Evolutionary conservation across 2,329 filamentous ascomycete species (phyloP).

Genomic region (Clonostachys byssicola): DNA sequence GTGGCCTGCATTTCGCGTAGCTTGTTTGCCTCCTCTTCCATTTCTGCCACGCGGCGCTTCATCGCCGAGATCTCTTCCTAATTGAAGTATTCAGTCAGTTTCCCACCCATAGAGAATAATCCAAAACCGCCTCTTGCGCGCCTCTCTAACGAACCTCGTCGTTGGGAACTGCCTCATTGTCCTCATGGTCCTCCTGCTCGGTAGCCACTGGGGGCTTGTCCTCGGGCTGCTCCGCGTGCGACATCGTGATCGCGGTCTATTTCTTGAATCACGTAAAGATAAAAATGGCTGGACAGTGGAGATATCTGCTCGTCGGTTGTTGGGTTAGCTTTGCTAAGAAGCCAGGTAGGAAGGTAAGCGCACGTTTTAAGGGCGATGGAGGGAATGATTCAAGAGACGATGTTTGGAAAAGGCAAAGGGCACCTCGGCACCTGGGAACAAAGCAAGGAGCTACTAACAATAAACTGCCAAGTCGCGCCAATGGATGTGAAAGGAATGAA

Average conservation of each 20-base stretch:
- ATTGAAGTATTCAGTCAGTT: slow-evolving; percentile 7
- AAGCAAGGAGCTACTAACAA: too few species aligned
- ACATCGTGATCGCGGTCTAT: slow-evolving; percentile 13
- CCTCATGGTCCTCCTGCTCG: slow-evolving; percentile 20
- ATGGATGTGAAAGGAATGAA: too few species aligned
- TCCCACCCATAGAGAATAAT: background rate
- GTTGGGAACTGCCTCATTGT: slow-evolving; percentile 11
- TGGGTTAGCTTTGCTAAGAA: too few species aligned
- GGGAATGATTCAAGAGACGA: too few species aligned
- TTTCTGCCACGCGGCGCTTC: slow-evolving; percentile 83
- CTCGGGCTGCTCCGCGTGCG: slow-evolving; percentile 23
- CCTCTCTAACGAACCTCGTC: slow-evolving; percentile 28
- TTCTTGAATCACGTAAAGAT: too few species aligned
- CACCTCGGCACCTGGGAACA: too few species aligned
- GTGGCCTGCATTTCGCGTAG: slow-evolving; percentile 82
- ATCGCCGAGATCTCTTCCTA: slow-evolving; percentile 81
- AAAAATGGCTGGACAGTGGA: slow-evolving; percentile 1
- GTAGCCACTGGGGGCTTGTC: slow-evolving; percentile 18
- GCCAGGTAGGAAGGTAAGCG: too few species aligned
- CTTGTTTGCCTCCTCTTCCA: slow-evolving; percentile 86
- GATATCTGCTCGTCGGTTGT: background rate
- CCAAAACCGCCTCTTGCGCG: slow-evolving; percentile 8
- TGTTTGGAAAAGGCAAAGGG: too few species aligned
- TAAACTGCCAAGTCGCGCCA: too few species aligned
- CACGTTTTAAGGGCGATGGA: too few species aligned